Evolutionary conservation across 192 early-diverging fungal species (phyloP), one percentile per base, ranked within the genome.

Genomic region (Gigaspora rosea): DNA sequence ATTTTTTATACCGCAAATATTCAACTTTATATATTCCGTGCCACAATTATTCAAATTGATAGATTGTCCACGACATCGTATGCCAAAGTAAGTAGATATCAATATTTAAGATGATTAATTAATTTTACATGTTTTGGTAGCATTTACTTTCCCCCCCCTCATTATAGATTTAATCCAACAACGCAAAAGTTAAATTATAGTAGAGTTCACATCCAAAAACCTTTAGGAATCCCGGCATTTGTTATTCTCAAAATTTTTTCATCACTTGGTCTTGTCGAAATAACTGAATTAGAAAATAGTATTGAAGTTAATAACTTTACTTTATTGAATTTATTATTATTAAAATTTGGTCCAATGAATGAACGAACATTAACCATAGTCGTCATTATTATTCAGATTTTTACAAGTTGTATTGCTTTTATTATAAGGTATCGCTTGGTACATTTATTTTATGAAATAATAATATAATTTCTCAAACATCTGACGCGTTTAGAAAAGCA

Each of bases 21-120:
- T 99, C 81, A 99, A 99, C 81, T 99, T 99, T 84, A 35, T 98
- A 56, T 95, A 96, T 78, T 98, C 96, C 2, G 88, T 90, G 22
- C 97, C 98, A 18, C 98, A 99, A 82, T 81, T 99, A 22, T 98
- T 98, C 83, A 85, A 91, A 36, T 80, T 98, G n/a, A 90, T 98
- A 7, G 92, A 93, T 12, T 99, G 97, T 82, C 98, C 97, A 3
- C 89, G 98, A 13, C 98, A 99, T 79, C 87, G 98, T 2, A 90
- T 99, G 87, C 98, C 98, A 4, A 82, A 85, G 79, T 93, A 84
- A 46, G 78, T 81, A 67, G 58, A 76, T 69, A 27, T 32, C 27
- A 27, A 69, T 51, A 16, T 32, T 52, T 76, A 79, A 56, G 27
- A 83, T 32, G 78, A 81, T 71, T 80, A 80, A 36, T 71, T 36